Conservation (phyloP, 495 filamentous ascomycete species). For the Pseudoneurospora amorphoporcata region DNA sequence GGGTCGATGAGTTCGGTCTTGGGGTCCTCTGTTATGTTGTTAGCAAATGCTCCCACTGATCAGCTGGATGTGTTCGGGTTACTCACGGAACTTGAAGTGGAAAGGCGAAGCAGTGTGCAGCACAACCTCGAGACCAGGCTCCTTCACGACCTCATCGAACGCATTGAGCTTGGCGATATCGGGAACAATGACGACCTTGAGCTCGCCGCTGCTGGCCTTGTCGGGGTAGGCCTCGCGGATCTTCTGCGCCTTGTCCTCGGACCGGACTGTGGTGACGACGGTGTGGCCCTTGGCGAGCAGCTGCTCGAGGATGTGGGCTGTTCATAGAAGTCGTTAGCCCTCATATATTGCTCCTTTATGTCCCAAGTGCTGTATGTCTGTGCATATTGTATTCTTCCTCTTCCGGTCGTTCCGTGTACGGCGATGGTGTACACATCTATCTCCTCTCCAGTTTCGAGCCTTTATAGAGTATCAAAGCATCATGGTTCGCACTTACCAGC, state of each 20-base stretch:
- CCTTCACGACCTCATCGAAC: conserved; percentile 70
- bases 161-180: conserved; percentile 69
- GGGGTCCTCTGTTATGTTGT: conserved; percentile 40
- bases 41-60: background rate
- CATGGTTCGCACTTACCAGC: conserved; percentile 26
- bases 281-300: conserved; percentile 59
- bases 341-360: background rate
- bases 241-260: conserved; percentile 63
- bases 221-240: conserved; percentile 58
- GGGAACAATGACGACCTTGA: conserved; percentile 68
- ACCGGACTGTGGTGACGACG: conserved; percentile 78
- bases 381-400: background rate
- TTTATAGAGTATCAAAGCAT: background rate
- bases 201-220: conserved; percentile 45
- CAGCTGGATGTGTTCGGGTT: background rate
- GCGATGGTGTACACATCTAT: background rate
- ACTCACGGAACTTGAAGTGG: conserved; percentile 50
- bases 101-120: conserved; percentile 86
- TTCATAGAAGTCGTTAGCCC: conserved; percentile 2
- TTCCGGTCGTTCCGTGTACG: background rate
- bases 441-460: background rate
- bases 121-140: conserved; percentile 71
- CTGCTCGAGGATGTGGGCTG: conserved; percentile 67
- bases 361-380: background rate
- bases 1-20: conserved; percentile 77